Conservation (phyloP, 257 asterid genomes). For the Leptodermis oblonga region DNA sequence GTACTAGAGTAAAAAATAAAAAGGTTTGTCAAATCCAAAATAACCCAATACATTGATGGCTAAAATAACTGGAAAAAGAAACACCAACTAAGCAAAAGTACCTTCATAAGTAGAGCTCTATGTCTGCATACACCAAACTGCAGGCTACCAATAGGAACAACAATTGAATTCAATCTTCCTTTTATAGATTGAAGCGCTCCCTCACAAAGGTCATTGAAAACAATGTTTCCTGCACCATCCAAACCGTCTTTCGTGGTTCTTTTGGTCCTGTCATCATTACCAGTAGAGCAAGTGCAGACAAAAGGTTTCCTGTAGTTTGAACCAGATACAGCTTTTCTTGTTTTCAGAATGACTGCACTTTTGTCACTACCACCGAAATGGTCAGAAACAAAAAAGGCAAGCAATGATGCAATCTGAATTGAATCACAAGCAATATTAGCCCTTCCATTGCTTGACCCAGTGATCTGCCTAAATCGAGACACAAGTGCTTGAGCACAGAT, state of each 20-base stretch:
- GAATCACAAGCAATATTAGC: slow-evolving; percentile 37
- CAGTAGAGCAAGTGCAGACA: slow-evolving; percentile 82
- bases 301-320: slow-evolving; percentile 66
- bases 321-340: slow-evolving; percentile 79
- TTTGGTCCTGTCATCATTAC: slow-evolving; percentile 29
- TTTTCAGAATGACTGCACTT: slow-evolving; percentile 47
- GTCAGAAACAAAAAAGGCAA: slow-evolving; percentile 89
- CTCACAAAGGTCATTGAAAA: slow-evolving; percentile 68
- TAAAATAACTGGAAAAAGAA: slow-evolving; percentile 2
- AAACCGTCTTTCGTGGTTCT: slow-evolving; percentile 30
- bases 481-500: slow-evolving; percentile 66
- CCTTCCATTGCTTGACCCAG: slow-evolving; percentile 29
- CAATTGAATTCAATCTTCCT: slow-evolving; percentile 50
- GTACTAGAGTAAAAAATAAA: slow-evolving; percentile 45
- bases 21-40: slow-evolving; percentile 23
- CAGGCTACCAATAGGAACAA: slow-evolving; percentile 87
- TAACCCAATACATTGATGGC: slow-evolving; percentile 7
- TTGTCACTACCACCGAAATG: slow-evolving; percentile 97
- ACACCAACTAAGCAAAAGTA: slow-evolving; percentile 23
- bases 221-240: slow-evolving; percentile 39
- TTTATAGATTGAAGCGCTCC: slow-evolving; percentile 59
- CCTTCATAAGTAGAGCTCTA: slow-evolving; percentile 96
- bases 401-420: slow-evolving; percentile 75
- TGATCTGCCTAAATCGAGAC: slow-evolving; percentile 55
- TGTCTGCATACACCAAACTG: slow-evolving; percentile 96